Base-by-base conservation (phyloP, 352 stramenopile species). In the Phytophthora agathidicida region DNA sequence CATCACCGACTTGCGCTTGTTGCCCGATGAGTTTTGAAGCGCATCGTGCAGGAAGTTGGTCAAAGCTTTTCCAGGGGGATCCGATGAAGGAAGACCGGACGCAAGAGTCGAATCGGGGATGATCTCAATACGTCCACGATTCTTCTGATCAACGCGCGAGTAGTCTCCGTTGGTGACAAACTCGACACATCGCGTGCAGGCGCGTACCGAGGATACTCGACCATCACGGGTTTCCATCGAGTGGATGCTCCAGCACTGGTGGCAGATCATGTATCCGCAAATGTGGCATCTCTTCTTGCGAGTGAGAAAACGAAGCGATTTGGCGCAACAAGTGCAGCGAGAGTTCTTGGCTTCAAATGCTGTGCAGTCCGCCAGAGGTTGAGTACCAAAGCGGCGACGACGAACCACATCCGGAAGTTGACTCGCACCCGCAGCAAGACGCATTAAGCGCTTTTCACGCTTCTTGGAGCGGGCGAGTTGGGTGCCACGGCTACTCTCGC, bases 161-260 rank as follows among this genome's bases (percentile, higher is more conserved):
- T 85, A 91, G 42, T 88, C 74, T 23, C 71, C 75, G 16, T 61
- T 54, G 56, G 83, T 71, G 5, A 91, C 76, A 11, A 75, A 77
- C 26, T 81, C 69, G 19, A 91, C 45, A 35, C 81, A 91, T 3
- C 66, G 66, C 2, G 41, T 48, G 49, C 81, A 91, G 7, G 83
- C 64, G 4, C 72, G 74, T 17, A 86, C 61, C 2, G 62, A 72
- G 6, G 75, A 65, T n/a, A 78, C 31, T 6, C 65, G 49, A n/a
- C 69, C 72, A 7, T 59, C 28, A 31, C 47, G 42, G 2, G 45
- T 68, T 53, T 79, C 70, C 32, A 76, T 65, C 7, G 59, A 67
- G 33, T 80, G 55, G 14, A 76, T 53, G 16, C 53, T 67, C 66
- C 66, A 77, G 51, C 71, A 80, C 35, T 69, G 62, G 43, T 80